Evolutionary conservation across 2,329 filamentous ascomycete genomes (phyloP).

Genomic region (Colletotrichum spaethianum): DNA sequence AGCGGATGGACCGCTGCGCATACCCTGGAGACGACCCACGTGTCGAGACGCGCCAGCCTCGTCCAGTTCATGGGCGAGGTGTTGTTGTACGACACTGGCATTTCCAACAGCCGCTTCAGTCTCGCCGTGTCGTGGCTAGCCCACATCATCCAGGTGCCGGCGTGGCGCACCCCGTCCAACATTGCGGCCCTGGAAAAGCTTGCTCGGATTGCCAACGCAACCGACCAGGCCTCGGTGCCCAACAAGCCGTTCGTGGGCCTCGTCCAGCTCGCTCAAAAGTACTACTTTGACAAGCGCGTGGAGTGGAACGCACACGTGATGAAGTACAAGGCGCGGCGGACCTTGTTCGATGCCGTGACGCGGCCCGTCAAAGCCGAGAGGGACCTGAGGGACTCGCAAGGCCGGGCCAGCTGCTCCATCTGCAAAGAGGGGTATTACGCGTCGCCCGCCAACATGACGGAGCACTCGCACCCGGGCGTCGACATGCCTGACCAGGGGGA

Average conservation of each 20-base stretch:
- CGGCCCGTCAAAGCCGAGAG: neutral
- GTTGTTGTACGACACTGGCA: slow-evolving; percentile 28
- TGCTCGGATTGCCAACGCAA: neutral
- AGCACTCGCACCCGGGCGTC: neutral
- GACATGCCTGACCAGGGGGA: slow-evolving; percentile 16
- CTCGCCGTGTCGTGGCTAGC: slow-evolving; percentile 12
- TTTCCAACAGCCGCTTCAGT: slow-evolving; percentile 22
- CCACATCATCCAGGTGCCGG: slow-evolving; percentile 17
- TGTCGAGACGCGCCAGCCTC: slow-evolving; percentile 7
- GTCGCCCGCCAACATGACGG: neutral
- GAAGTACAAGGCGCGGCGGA: slow-evolving; percentile 20
- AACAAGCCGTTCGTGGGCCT: neutral
- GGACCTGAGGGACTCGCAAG: neutral
- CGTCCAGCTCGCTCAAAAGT: slow-evolving; percentile 5
- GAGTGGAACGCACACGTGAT: slow-evolving; percentile 20
- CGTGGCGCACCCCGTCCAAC: slow-evolving; percentile 7
- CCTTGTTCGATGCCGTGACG: slow-evolving; percentile 9
- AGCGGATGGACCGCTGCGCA: slow-evolving; percentile 23
- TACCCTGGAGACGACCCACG: slow-evolving; percentile 1
- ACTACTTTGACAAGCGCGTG: slow-evolving; percentile 17
- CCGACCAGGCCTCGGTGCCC: neutral
- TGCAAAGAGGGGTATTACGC: slow-evolving; percentile 21
- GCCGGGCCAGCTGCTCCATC: neutral
- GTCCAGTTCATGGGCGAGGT: slow-evolving; percentile 32
- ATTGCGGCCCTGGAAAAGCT: slow-evolving; percentile 16